Percentiles rank a stretch among this genome's conserved stretches.
Conservation (phyloP, 148 eudicot genomes). For the Dysphania ambrosioides region DNA sequence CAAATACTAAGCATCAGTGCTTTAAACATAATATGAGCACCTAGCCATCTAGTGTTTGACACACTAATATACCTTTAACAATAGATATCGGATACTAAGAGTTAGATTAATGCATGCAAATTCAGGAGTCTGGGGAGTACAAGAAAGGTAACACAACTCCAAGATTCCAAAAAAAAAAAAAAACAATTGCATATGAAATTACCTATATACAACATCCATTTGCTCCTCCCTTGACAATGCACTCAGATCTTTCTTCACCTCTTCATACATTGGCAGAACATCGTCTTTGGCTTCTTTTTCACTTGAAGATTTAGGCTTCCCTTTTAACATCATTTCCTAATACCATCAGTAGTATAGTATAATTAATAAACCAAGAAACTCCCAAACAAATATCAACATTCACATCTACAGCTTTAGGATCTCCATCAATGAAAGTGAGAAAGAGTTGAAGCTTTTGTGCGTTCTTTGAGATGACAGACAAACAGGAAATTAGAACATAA, state of each 20-base stretch:
- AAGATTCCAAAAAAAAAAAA: not conserved
- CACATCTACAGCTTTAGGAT: conserved; percentile 8
- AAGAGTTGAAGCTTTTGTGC: not conserved
- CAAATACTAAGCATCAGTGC: not conserved
- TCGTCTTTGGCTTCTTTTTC: conserved; percentile 40
- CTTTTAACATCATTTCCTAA: conserved; percentile 55
- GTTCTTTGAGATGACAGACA: not conserved
- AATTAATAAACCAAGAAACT: not conserved
- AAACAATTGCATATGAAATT: conserved; percentile 7
- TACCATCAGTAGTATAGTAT: conserved; percentile 5
- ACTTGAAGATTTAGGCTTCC: conserved; percentile 40
- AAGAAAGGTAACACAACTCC: not conserved
- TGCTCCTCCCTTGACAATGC: conserved; percentile 81
- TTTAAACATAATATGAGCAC: not conserved
- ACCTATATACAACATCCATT: conserved; percentile 89
- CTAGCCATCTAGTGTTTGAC: not conserved
- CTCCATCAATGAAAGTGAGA: not conserved
- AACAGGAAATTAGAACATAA: not conserved
- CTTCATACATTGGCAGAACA: conserved; percentile 43
- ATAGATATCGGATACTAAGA: not conserved
- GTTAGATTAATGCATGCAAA: not conserved
- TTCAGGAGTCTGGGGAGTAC: not conserved
- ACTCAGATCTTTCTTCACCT: conserved; percentile 72
- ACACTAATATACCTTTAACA: too few species aligned
- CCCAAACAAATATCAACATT: not conserved